phyloP scores from a whole-genome alignment of 129 eudicot genomes.

The Chrysanthemum makinoi region DNA sequence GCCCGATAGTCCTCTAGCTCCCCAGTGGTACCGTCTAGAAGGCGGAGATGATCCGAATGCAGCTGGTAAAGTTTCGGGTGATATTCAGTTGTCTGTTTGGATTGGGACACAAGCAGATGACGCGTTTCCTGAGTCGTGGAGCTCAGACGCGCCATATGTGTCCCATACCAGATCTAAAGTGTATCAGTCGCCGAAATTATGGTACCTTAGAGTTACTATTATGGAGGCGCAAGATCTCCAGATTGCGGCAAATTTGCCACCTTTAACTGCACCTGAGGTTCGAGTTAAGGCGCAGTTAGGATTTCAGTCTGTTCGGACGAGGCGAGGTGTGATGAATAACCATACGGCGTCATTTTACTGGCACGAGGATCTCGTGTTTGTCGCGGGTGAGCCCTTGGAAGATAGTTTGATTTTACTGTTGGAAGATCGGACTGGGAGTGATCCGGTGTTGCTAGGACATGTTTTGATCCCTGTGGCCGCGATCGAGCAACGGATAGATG shows the following conservation, averaged over 20 bases:
- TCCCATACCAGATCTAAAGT: slow-evolving; percentile 84
- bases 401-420: slow-evolving; percentile 71
- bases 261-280: slow-evolving; percentile 85
- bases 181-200: slow-evolving; percentile 91
- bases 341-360: slow-evolving; percentile 67
- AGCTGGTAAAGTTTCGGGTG: slow-evolving; percentile 58
- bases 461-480: slow-evolving; percentile 71
- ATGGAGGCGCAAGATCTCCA: slow-evolving; percentile 92
- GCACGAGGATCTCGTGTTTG: slow-evolving; percentile 81
- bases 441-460: slow-evolving; percentile 85
- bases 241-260: slow-evolving; percentile 80
- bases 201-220: slow-evolving; percentile 78
- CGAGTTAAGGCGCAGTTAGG: slow-evolving; percentile 85
- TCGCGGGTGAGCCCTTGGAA: slow-evolving; percentile 96
- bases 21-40: slow-evolving; percentile 97
- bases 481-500: slow-evolving; percentile 87
- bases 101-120: slow-evolving; percentile 98
- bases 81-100: slow-evolving; percentile 90
- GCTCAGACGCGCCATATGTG: slow-evolving; percentile 82
- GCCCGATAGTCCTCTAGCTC: slow-evolving; percentile 97
- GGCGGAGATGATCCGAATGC: slow-evolving; percentile 60
- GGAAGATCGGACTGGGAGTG: slow-evolving; percentile 81
- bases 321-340: slow-evolving; percentile 75
- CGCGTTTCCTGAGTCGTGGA: slow-evolving; percentile 87
- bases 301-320: slow-evolving; percentile 77